Base-by-base conservation (phyloP, 2,329 filamentous ascomycete genomes). In the Huntiella savannae region DNA sequence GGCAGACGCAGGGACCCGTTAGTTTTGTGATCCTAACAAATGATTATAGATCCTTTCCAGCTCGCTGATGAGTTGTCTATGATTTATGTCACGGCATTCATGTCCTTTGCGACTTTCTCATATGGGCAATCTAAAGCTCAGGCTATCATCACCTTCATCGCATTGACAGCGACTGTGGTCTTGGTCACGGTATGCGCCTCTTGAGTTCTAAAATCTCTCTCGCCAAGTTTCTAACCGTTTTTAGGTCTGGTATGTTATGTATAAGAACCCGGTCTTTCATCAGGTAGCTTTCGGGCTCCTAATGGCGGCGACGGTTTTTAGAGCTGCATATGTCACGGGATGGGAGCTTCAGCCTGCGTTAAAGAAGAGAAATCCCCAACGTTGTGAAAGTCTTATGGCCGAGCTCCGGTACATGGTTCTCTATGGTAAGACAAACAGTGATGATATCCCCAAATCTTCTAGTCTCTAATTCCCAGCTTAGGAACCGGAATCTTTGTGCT, bases 251-350 rank as follows among this genome's bases (percentile, higher is more conserved):
- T 93, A 93, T 61, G 81, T 86, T 57, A 75, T 82, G 51, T 75
- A 86, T 12, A 83, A 87, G 57, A 78, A 92, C 52, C 83, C 85
- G 0, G 66, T 74, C 1, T 92, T 92, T 59, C 85, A 92, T 61
- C 83, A 92, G 58, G 77, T 75, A 50, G 79, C 79, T 4, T 92
- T 86, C 54, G 82, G 77, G 1, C 57, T 80, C 3, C 63, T 92
- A 38, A 91, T 83, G 0, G 69, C 70, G 4, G 66, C 77, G 37
- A 75, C 88, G 16, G 68, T 91, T 17, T 64, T 81, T 45, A 75
- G 81, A 33, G 80, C 77, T 54, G 78, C 87, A 66, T 84, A 76
- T 57, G 74, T 82, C 19, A 88, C 88, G 79, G 66, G 70, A 53
- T 57, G 55, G 33, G 52, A 61, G 41, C 56, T 73, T 40, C 59